Base-by-base conservation (phyloP, 164 flowering plant species). In the Akebia trifoliata region DNA sequence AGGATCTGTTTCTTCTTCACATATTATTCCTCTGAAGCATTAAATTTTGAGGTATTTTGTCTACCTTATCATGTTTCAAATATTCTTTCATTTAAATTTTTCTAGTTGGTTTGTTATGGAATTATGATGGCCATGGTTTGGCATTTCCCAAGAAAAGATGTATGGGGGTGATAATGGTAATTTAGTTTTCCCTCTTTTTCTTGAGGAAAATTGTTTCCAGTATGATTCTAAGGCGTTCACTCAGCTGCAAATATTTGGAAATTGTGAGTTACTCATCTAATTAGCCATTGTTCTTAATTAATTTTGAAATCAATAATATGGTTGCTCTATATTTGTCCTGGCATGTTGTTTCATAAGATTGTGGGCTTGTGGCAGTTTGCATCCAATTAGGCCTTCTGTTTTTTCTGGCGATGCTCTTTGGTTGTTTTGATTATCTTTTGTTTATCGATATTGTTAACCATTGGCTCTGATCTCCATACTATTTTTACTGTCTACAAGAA, bases 231-330 rank as follows among this genome's bases (percentile, higher is more conserved):
- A 73, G 63, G 69, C 75, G 11, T 71, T 81, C 51, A 82, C 83
- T 21, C 87, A 83, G 71, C 80, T 83, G 54, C 91, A 85, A 69
- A 54, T 85, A 49, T 80, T 79, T 69, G 90, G 84, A 66, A 76
- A 82, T 61, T 66, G 90, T 87, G 67, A 81, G 91, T 79, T 44
- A 28, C 30, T 29, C 25, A 15, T 3, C 7, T 29, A 18, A 9
- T 32, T n/a, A 34, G 29, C 12, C 14, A 11, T 31, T 26, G 12
- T 17, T 30, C 2, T 37, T 37, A 5, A 4, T 37, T 37, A 2
- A n/a, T n/a, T n/a, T n/a, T n/a, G n/a, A n/a, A n/a, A n/a, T n/a
- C n/a, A n/a, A n/a, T n/a, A n/a, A n/a, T n/a, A n/a, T n/a, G n/a
- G n/a, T n/a, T n/a, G n/a, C n/a, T n/a, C n/a, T n/a, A n/a, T n/a